Conservation (phyloP, 2,329 filamentous ascomycete species). For the Madurella fahalii region DNA sequence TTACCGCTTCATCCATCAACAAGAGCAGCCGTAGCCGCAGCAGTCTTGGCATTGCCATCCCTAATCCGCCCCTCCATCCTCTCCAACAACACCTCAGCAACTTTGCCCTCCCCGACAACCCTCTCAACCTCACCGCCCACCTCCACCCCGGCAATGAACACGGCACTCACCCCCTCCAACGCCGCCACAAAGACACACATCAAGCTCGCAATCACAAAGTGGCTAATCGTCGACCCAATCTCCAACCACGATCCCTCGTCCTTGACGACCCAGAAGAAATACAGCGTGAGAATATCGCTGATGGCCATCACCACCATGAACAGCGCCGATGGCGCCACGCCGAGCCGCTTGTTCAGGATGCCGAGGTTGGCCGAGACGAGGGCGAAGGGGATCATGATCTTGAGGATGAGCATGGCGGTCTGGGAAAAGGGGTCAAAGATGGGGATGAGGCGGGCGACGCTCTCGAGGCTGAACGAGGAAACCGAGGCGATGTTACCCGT, state of each 20-base stretch:
- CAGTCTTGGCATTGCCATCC: background rate
- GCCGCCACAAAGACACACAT: conserved; percentile 87
- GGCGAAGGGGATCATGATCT: conserved; percentile 89
- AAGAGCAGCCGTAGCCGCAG: too few relatives aligned
- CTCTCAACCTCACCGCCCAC: conserved; percentile 38
- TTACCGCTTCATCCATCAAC: too few relatives aligned
- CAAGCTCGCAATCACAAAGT: conserved; percentile 88
- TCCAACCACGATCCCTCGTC: conserved; percentile 97
- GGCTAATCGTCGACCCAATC: conserved; percentile 93
- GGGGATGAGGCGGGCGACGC: conserved; percentile 80
- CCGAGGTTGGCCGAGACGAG: conserved; percentile 92
- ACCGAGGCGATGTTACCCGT: conserved; percentile 94
- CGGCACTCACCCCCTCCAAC: conserved; percentile 78
- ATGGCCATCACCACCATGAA: conserved; percentile 95
- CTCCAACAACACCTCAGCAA: conserved; percentile 16
- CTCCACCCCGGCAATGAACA: conserved; percentile 77
- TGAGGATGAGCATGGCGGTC: conserved; percentile 78
- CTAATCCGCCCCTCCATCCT: conserved; percentile 9
- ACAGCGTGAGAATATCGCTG: conserved; percentile 85
- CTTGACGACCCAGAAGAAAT: conserved; percentile 96
- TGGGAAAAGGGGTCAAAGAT: conserved; percentile 94
- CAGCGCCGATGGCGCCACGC: conserved; percentile 79
- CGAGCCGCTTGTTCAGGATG: conserved; percentile 78
- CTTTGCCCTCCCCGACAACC: conserved; percentile 36
- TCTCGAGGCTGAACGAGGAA: conserved; percentile 89